Percentiles rank a stretch among this genome's conserved stretches.
Evolutionary conservation across 352 stramenopile genomes (phyloP).

Genomic region (Phytophthora litchii): DNA sequence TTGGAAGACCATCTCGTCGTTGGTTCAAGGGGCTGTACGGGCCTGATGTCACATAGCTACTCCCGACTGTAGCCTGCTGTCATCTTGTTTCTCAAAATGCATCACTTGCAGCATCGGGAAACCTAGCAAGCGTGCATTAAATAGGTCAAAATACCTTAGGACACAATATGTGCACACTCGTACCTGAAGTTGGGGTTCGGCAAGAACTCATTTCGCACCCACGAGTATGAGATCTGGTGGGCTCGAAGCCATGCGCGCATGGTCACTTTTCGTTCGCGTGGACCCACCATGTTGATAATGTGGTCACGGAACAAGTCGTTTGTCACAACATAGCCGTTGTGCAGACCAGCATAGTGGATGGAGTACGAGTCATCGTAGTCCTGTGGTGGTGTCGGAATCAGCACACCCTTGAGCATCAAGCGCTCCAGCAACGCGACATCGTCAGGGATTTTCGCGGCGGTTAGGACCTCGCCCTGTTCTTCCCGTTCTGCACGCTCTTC

Average conservation of each 20-base stretch:
- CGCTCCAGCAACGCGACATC: conserved; percentile 68
- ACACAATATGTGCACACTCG: conserved; percentile 2
- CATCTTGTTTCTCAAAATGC: conserved; percentile 9
- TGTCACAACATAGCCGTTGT: conserved; percentile 84
- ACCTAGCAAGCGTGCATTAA: conserved; percentile 17
- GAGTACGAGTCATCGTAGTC: conserved; percentile 93
- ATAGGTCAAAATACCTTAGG: conserved; percentile 6
- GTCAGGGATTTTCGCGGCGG: conserved; percentile 69
- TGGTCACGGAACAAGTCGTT: conserved; percentile 91
- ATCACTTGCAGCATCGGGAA: conserved; percentile 15
- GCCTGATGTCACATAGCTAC: background rate
- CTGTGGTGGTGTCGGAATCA: conserved; percentile 83
- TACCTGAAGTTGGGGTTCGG: conserved; percentile 85
- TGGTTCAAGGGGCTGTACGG: too few relatives aligned
- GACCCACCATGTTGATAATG: conserved; percentile 66
- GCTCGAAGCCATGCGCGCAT: conserved; percentile 69
- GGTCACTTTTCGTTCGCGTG: conserved; percentile 60
- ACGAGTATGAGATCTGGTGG: conserved; percentile 89
- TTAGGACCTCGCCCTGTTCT: conserved; percentile 33
- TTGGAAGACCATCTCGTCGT: too few relatives aligned
- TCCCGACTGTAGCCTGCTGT: background rate
- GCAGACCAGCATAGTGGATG: conserved; percentile 85
- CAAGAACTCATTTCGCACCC: conserved; percentile 87
- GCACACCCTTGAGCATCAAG: conserved; percentile 71
- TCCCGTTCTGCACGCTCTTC: conserved; percentile 41